Conservation (phyloP, 1,284 basidiomycete species). For the Cutaneotrichosporon dermatis region DNA sequence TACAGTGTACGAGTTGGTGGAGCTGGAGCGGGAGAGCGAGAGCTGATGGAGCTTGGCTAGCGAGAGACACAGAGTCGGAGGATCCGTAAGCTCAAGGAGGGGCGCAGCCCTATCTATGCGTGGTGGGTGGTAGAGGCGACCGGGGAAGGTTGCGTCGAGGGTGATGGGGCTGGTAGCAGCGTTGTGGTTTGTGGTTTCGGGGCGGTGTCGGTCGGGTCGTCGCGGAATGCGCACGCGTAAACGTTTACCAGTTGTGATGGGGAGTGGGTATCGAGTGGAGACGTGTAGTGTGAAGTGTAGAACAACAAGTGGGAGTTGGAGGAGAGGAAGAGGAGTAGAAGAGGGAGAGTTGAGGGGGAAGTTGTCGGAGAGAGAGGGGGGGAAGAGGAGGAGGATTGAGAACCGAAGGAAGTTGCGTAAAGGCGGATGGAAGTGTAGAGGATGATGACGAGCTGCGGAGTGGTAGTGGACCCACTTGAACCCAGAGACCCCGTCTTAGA, state of each 20-base stretch:
- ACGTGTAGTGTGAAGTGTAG: neutral
- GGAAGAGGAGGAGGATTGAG: slow-evolving; percentile 2
- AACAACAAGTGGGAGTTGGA: neutral
- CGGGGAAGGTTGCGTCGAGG: neutral
- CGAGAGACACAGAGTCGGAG: too few relatives aligned
- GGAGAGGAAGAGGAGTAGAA: too few relatives aligned
- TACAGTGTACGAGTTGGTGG: too few relatives aligned
- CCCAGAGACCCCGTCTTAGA: too few relatives aligned
- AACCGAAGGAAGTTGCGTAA: neutral
- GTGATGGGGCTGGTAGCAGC: neutral
- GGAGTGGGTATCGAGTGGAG: neutral
- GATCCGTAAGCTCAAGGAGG: too few relatives aligned
- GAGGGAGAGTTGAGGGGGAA: too few relatives aligned
- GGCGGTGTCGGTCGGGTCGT: neutral
- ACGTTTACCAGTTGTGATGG: neutral
- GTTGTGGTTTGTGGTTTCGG: too few relatives aligned
- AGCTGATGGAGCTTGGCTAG: too few relatives aligned
- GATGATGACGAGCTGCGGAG: neutral
- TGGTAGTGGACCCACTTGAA: too few relatives aligned
- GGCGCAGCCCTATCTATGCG: slow-evolving; percentile 1
- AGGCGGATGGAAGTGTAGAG: neutral
- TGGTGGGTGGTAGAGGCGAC: too few relatives aligned
- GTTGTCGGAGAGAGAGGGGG: neutral
- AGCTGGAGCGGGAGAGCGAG: too few relatives aligned
- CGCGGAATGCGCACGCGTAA: neutral